phyloP scores from a whole-genome alignment of 208 protist genomes.

The Acanthamoeba castellanii region DNA sequence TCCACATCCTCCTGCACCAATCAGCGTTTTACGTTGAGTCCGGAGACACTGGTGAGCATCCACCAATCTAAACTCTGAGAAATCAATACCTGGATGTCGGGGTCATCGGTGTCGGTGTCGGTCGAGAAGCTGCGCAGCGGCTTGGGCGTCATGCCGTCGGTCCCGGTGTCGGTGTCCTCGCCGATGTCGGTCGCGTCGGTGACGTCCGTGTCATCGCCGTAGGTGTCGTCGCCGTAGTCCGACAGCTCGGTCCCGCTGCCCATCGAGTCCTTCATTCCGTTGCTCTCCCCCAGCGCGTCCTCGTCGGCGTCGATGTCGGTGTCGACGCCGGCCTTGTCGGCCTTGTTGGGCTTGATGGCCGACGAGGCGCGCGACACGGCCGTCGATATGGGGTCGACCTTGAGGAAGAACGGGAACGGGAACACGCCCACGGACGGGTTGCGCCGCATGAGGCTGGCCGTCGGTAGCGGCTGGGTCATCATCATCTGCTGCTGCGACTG shows the following conservation, averaged over 20 bases:
- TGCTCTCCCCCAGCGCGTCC: not conserved
- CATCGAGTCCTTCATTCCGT: not conserved
- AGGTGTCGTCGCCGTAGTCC: slow-evolving; percentile 33
- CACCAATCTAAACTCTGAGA: too few relatives aligned
- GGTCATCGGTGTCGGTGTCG: slow-evolving; percentile 59
- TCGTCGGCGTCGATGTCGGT: slow-evolving; percentile 19
- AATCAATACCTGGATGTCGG: not conserved
- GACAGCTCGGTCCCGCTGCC: slow-evolving; percentile 30
- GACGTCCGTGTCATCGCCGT: slow-evolving; percentile 21
- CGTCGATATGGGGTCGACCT: slow-evolving; percentile 40
- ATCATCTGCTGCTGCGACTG: slow-evolving; percentile 25
- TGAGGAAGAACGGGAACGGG: slow-evolving; percentile 73
- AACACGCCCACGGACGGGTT: slow-evolving; percentile 36
- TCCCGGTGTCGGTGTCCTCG: slow-evolving; percentile 48
- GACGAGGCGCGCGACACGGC: slow-evolving; percentile 3
- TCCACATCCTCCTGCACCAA: not conserved
- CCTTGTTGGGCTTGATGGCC: not conserved
- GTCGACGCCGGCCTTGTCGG: not conserved
- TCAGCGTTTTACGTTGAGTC: not conserved
- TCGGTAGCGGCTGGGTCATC: slow-evolving; percentile 14
- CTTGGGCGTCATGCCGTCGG: slow-evolving; percentile 7
- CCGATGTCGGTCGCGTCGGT: not conserved
- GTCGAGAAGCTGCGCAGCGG: slow-evolving; percentile 40
- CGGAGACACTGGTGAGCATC: not conserved
- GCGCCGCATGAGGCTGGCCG: not conserved